Base-by-base conservation (phyloP, 2,329 filamentous ascomycete species). In the Colletotrichum higginsianum region DNA sequence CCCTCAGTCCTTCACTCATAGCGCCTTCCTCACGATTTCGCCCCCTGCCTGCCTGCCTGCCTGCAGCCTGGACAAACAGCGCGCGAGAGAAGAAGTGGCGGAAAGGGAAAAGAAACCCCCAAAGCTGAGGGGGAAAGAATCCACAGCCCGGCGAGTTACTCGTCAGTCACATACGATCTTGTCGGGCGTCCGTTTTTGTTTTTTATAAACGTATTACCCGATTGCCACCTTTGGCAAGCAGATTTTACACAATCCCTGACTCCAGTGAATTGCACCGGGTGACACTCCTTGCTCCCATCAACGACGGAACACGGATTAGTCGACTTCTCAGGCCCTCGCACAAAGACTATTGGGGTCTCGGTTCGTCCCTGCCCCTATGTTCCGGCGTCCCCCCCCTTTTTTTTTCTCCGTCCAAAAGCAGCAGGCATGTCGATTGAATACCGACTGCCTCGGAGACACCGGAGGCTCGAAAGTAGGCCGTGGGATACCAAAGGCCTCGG, bases 51-150 rank as follows among this genome's bases (percentile, higher is more conserved):
- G 9, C 21, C 12, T 26, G n/a, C 47, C 55, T 57, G 67, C 64
- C 57, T 64, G 68, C 60, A 65, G 68, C 58, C 57, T 61, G 58
- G 69, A 64, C 40, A 47, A 49, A 21, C 53, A 44, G 40, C 38
- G 23, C 21, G 53, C 62, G 30, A 50, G 53, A 53, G 58, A 68
- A 21, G 55, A 58, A 68, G 63, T 26, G 58, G 44, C 18, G 65
- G 40, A 60, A 60, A 64, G 55, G 67, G 64, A 61, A 61, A 26
- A 26, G 26, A 26, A 26, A 26, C 26, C 35, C 53, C 46, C 38
- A 50, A 62, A 52, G 52, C 35, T 67, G 64, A 67, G 56, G 58
- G 47, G 58, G 53, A 58, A 60, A 55, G 49, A 58, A 46, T 47
- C 40, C 63, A 58, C 16, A 13, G 53, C 42, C 53, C 52, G 16